Conservation (phyloP, 169 alveolate species). For the Besnoitia besnoiti region DNA sequence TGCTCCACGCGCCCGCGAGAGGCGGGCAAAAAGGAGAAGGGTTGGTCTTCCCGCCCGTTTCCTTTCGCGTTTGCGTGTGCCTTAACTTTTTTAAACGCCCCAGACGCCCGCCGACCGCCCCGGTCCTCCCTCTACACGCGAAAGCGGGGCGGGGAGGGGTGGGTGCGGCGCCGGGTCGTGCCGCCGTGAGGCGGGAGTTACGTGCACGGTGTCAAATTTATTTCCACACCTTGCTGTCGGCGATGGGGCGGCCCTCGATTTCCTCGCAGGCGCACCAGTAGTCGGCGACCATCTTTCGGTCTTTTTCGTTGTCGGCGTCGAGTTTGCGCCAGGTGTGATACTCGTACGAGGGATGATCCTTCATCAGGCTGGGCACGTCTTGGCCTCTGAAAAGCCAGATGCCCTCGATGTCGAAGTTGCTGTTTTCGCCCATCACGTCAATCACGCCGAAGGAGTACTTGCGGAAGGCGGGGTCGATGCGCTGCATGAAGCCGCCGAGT, state of each 20-base stretch:
- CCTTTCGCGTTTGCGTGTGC: too few relatives aligned
- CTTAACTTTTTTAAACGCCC: too few relatives aligned
- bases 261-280: constrained; percentile 93
- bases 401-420: constrained; percentile 92
- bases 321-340: constrained; percentile 88
- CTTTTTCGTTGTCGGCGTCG: constrained; percentile 82
- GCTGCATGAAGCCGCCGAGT: constrained; percentile 94
- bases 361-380: constrained; percentile 89
- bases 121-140: too few relatives aligned
- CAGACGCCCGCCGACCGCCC: too few relatives aligned
- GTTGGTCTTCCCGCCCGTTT: too few relatives aligned
- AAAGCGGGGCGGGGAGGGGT: too few relatives aligned
- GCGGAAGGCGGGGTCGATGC: constrained; percentile 92
- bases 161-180: too few relatives aligned
- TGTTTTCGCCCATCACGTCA: constrained; percentile 93
- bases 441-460: constrained; percentile 93
- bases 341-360: constrained; percentile 96
- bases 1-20: too few relatives aligned
- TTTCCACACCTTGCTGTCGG: constrained; percentile 64
- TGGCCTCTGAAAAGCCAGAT: constrained; percentile 97
- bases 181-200: too few relatives aligned
- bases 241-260: constrained; percentile 58
- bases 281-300: constrained; percentile 88
- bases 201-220: too few relatives aligned
- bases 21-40: too few relatives aligned